Evolutionary conservation across 2,329 filamentous ascomycete species (phyloP).

Genomic region (Elsinoe arachidis): DNA sequence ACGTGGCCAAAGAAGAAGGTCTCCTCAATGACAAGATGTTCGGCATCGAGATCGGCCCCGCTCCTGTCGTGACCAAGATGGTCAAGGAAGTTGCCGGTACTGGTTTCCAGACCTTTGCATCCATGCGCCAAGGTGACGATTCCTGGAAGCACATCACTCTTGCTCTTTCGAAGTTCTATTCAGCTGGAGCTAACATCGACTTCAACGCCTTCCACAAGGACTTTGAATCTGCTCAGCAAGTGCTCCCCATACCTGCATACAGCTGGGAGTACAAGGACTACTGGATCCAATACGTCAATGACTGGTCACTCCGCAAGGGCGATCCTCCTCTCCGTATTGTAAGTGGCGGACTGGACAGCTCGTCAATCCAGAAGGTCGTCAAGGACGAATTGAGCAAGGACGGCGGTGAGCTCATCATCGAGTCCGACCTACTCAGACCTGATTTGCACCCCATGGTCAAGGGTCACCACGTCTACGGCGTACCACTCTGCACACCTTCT

Average conservation of each 20-base stretch:
- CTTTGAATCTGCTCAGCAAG: conserved; percentile 36
- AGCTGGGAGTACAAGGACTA: conserved; percentile 28
- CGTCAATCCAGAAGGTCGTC: conserved; percentile 31
- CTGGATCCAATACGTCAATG: conserved; percentile 30
- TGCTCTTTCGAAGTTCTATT: conserved; percentile 43
- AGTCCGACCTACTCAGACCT: conserved; percentile 34
- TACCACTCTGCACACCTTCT: conserved; percentile 32
- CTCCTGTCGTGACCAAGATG: conserved; percentile 40
- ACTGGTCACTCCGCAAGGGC: conserved; percentile 26
- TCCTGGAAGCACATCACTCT: conserved; percentile 34
- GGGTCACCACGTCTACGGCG: conserved; percentile 38
- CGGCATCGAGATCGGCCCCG: conserved; percentile 41
- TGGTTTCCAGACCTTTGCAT: conserved; percentile 27
- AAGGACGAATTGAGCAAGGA: conserved; percentile 26
- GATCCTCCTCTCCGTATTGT: conserved; percentile 17
- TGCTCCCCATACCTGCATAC: conserved; percentile 46
- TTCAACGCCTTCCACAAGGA: conserved; percentile 54
- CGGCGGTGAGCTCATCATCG: conserved; percentile 26
- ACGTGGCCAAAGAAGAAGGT: conserved; percentile 16
- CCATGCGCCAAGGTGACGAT: conserved; percentile 35
- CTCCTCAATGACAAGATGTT: conserved; percentile 30
- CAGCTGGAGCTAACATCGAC: conserved; percentile 49
- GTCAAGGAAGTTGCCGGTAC: conserved; percentile 29
- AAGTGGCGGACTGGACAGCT: conserved; percentile 22
- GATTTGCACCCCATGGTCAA: conserved; percentile 32